Percentiles rank a stretch among this genome's conserved stretches.
phyloP scores from a whole-genome alignment of 2,329 filamentous ascomycete genomes.

The Phymatotrichopsis omnivora region DNA sequence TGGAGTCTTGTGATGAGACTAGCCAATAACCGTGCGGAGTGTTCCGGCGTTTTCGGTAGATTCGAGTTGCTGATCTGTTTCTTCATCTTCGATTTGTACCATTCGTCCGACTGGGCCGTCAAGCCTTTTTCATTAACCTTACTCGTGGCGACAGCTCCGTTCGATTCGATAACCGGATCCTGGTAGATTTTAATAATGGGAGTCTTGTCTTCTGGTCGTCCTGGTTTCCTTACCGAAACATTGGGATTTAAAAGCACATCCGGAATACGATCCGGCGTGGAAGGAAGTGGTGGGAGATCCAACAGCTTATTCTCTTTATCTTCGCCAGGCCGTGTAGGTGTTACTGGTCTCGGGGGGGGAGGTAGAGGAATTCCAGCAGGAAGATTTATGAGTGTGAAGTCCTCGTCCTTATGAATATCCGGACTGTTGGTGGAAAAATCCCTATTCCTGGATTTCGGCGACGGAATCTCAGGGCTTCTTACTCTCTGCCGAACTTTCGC shows the following conservation, averaged over 20 bases:
- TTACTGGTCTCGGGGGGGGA: slow-evolving; percentile 21
- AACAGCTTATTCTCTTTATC: slow-evolving; percentile 13
- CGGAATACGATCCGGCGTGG: slow-evolving; percentile 13
- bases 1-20: slow-evolving; percentile 28
- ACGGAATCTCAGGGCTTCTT: too few species aligned
- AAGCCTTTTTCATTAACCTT: slow-evolving; percentile 14
- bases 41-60: slow-evolving; percentile 25
- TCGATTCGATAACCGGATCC: slow-evolving; percentile 34
- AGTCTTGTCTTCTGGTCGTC: slow-evolving; percentile 22
- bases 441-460: slow-evolving; percentile 21
- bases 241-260: slow-evolving; percentile 21
- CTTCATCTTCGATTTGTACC: slow-evolving; percentile 25
- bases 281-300: slow-evolving; percentile 20
- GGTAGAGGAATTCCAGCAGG: slow-evolving; percentile 24
- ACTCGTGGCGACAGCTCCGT: slow-evolving; percentile 24
- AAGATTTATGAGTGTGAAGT: slow-evolving; percentile 30
- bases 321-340: slow-evolving; percentile 11
- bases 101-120: slow-evolving; percentile 21
- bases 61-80: slow-evolving; percentile 28
- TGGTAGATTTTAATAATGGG: slow-evolving; percentile 30
- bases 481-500: slow-evolving; percentile 17
- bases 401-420: slow-evolving; percentile 27
- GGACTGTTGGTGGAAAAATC: slow-evolving; percentile 22
- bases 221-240: slow-evolving; percentile 13
- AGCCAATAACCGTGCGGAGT: slow-evolving; percentile 23